Base-by-base conservation (phyloP, 805 yeast species). In the Candida ovalis region DNA sequence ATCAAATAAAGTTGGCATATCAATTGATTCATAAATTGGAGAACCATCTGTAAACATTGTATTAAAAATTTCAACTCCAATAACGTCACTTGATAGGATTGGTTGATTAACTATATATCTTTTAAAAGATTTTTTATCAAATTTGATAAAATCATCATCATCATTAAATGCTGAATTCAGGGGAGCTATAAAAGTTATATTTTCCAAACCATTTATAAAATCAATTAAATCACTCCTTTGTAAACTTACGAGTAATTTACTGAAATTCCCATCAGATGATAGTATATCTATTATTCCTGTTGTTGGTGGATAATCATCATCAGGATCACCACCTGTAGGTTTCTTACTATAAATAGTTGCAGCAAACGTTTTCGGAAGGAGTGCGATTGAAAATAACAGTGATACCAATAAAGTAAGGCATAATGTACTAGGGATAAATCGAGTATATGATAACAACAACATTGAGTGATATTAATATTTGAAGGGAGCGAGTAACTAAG, bases 101-200 rank as follows among this genome's bases (percentile, higher is more conserved):
- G 75, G 64, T 4, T 57, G 53, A 37, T 74, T 58, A 15, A 77
- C 60, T 6, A 70, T 50, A 56, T 77, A 67, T 30, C 66, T 61
- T 19, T 57, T 41, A 13, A 66, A 48, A 9, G 57, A 58, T 13
- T 51, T 37, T 24, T 51, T 47, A 17, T 47, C 28, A 21, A 59
- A 33, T n/a, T 45, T 35, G 23, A 49, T 19, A 30, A 51, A 50
- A 4, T 36, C 21, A 27, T 48, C 45, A 10, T 47, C 36, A 2
- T 43, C 39, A 13, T 45, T 56, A 63, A 86, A 87, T 1, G 96
- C 96, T 54, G 84, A 81, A 61, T 88, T 88, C 12, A 84, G 75
- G 0, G 96, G 96, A 1, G 95, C 96, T 37, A 86, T 61, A n/a
- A 88, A 65, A 0, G 96, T 87, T 48, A 84, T 78, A 61, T 86